Evolutionary conservation across 257 asterid genomes (phyloP).

Genomic region (Ocimum tenuiflorum): DNA sequence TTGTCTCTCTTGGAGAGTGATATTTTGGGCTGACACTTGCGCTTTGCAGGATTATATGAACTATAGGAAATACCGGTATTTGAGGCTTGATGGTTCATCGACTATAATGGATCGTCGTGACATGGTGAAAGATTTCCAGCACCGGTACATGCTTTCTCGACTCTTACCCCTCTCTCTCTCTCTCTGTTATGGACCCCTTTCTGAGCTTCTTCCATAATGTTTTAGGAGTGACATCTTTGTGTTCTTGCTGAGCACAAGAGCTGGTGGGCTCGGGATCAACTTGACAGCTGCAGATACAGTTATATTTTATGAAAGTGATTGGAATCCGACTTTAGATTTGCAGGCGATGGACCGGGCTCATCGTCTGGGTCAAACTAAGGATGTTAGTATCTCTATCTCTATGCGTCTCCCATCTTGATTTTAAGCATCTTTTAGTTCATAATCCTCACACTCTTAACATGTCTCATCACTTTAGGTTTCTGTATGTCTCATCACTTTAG

Average conservation of each 20-base stretch:
- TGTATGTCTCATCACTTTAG: constrained; percentile 42
- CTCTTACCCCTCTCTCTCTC: neutral
- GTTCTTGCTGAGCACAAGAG: constrained; percentile 94
- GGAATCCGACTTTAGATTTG: constrained; percentile 96
- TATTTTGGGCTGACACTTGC: neutral
- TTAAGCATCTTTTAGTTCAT: neutral
- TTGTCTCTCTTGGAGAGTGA: neutral
- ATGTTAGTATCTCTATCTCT: constrained; percentile 42
- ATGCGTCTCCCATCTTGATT: neutral
- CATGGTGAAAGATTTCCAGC: constrained; percentile 98
- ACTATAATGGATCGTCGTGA: constrained; percentile 90
- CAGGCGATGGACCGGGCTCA: constrained; percentile 99
- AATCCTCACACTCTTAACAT: neutral
- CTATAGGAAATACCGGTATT: constrained; percentile 73
- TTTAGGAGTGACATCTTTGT: constrained; percentile 85
- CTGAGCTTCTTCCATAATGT: constrained; percentile 1
- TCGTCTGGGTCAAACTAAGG: constrained; percentile 93
- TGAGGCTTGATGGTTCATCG: constrained; percentile 97
- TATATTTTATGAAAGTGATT: constrained; percentile 95
- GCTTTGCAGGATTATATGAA: constrained; percentile 88
- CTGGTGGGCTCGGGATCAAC: constrained; percentile 98
- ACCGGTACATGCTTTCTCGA: constrained; percentile 47
- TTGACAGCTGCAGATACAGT: constrained; percentile 97
- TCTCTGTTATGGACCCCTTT: neutral
- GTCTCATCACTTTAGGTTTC: constrained; percentile 44